phyloP scores from a whole-genome alignment of 1,284 basidiomycete species.

The Cryptococcus hybrid region DNA sequence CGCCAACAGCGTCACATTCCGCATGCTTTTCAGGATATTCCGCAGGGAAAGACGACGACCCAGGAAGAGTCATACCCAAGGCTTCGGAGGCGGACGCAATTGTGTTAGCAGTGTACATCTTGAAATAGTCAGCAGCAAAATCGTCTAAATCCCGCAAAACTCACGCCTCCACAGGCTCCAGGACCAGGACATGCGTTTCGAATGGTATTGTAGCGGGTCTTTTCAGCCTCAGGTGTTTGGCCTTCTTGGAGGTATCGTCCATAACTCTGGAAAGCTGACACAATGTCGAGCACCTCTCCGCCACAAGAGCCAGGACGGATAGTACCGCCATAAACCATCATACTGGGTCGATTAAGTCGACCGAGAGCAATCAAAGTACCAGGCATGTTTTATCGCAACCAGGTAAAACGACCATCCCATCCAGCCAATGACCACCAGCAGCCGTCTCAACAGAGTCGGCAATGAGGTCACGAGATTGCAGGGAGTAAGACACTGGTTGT shows the following conservation, averaged over 20 bases:
- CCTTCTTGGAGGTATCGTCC: slow-evolving; percentile 90
- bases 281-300: slow-evolving; percentile 73
- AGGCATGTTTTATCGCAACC: slow-evolving; percentile 99
- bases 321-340: slow-evolving; percentile 97
- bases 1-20: slow-evolving; percentile 79
- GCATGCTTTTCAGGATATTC: slow-evolving; percentile 72
- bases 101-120: slow-evolving; percentile 87
- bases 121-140: not conserved
- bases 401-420: slow-evolving; percentile 93
- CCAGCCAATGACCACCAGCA: slow-evolving; percentile 97
- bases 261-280: slow-evolving; percentile 93
- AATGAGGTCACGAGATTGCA: slow-evolving; percentile 94
- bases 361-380: slow-evolving; percentile 91
- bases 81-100: slow-evolving; percentile 92
- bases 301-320: slow-evolving; percentile 88
- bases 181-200: slow-evolving; percentile 92
- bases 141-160: slow-evolving; percentile 37
- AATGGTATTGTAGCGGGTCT: slow-evolving; percentile 75
- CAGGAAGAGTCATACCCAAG: slow-evolving; percentile 91
- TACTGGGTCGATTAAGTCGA: slow-evolving; percentile 84
- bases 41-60: slow-evolving; percentile 94
- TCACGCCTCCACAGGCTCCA: slow-evolving; percentile 90
- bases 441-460: slow-evolving; percentile 95
- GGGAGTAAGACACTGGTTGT: slow-evolving; percentile 73
- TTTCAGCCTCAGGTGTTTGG: slow-evolving; percentile 76